Conservation (phyloP, 2,329 filamentous ascomycete species). For the Aspergillus phoenicis region DNA sequence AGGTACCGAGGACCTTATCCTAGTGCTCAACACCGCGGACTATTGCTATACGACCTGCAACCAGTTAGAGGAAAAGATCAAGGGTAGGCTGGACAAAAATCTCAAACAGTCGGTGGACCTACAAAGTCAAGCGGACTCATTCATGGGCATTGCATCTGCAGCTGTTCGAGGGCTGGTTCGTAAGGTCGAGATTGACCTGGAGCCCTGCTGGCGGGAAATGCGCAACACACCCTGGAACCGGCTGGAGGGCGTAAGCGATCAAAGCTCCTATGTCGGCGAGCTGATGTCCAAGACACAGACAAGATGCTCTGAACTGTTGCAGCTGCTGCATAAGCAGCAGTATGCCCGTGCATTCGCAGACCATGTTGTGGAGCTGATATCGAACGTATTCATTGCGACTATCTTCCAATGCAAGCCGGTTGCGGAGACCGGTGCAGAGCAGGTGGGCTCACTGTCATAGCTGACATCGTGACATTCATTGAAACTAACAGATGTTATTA, state of each 20-base stretch:
- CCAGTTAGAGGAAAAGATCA: slow-evolving; percentile 93
- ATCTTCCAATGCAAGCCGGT: slow-evolving; percentile 89
- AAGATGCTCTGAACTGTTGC: slow-evolving; percentile 73
- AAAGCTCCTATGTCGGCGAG: slow-evolving; percentile 87
- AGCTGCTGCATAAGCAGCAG: slow-evolving; percentile 81
- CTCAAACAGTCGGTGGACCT: slow-evolving; percentile 77
- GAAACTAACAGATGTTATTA: slow-evolving; percentile 40
- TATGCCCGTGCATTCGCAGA: slow-evolving; percentile 95
- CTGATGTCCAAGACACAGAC: slow-evolving; percentile 73
- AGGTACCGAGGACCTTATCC: slow-evolving; percentile 71
- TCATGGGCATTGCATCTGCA: slow-evolving; percentile 90
- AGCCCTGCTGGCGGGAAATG: slow-evolving; percentile 95
- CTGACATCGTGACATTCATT: neutral
- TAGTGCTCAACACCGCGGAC: slow-evolving; percentile 94
- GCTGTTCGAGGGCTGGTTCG: slow-evolving; percentile 82
- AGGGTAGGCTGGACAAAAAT: slow-evolving; percentile 81
- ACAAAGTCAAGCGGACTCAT: slow-evolving; percentile 89
- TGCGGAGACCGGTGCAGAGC: slow-evolving; percentile 91
- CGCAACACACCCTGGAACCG: slow-evolving; percentile 92
- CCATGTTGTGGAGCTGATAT: slow-evolving; percentile 87
- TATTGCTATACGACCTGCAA: slow-evolving; percentile 95
- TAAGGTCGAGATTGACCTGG: slow-evolving; percentile 78
- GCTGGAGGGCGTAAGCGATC: slow-evolving; percentile 89
- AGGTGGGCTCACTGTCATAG: slow-evolving; percentile 53
- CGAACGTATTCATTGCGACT: slow-evolving; percentile 75